Evolutionary conservation across 805 yeast species (phyloP).

Genomic region (Candida oleophila): DNA sequence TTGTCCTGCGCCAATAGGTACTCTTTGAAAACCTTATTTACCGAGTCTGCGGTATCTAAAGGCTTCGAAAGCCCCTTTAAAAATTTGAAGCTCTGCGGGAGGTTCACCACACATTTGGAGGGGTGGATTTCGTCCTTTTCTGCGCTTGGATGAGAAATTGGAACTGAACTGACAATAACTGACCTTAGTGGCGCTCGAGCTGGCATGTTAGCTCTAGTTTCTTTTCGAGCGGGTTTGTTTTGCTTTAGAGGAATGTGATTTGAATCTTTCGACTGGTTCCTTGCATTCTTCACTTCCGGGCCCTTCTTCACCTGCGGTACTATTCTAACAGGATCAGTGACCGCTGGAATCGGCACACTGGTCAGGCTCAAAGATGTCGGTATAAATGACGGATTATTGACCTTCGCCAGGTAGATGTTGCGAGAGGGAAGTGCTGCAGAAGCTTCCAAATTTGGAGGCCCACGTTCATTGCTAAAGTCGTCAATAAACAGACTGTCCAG

Average conservation of each 20-base stretch:
- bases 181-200: neutral
- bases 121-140: neutral
- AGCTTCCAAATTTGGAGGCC: neutral
- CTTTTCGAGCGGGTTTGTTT: no score
- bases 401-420: constrained; percentile 5
- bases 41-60: neutral
- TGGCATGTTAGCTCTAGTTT: no score
- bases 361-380: neutral
- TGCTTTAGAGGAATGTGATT: no score
- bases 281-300: no score
- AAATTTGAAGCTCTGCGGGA: constrained; percentile 3
- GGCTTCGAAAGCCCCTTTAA: constrained; percentile 7
- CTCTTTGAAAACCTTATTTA: neutral
- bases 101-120: constrained; percentile 6
- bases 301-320: no score
- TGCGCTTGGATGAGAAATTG: neutral
- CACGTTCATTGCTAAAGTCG: neutral
- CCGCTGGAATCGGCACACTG: neutral
- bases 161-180: neutral
- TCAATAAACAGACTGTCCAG: constrained; percentile 2
- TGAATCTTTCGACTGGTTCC: no score
- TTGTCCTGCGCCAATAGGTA: constrained; percentile 1
- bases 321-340: no score
- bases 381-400: constrained; percentile 6
- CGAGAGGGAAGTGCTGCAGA: neutral